These are phyloP conservation scores for Berkeleyomyces basicola DNA, from an alignment of 2,329 filamentous ascomycete species.

Conservation along the genomic window DNA sequence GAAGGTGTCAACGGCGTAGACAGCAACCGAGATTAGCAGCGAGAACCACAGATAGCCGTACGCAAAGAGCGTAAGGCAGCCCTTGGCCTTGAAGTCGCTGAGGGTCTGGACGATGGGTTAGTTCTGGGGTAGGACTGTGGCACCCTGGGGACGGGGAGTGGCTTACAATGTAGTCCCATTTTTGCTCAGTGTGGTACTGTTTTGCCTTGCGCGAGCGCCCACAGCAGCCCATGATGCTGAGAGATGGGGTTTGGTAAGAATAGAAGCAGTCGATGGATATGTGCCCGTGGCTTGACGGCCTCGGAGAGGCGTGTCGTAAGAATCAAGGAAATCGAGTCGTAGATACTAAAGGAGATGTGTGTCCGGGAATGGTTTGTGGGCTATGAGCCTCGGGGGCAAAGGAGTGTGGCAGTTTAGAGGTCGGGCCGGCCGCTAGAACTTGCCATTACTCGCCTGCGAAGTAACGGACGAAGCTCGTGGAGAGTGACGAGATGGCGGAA, in stretches of 20 bases:
- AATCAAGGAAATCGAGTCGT: background rate
- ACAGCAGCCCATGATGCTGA: conserved; percentile 42
- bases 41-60: conserved; percentile 77
- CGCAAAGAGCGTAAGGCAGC: conserved; percentile 59
- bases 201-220: conserved; percentile 43
- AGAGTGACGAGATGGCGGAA: background rate
- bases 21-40: conserved; percentile 59
- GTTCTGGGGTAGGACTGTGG: conserved; percentile 15
- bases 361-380: background rate
- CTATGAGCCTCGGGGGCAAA: background rate
- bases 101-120: conserved; percentile 23
- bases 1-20: conserved; percentile 83
- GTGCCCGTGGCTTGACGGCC: background rate
- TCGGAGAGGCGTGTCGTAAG: background rate
- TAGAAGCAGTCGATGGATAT: background rate
- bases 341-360: background rate
- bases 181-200: conserved; percentile 63
- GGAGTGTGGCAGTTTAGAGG: background rate
- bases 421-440: conserved; percentile 13
- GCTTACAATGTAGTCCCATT: conserved; percentile 84
- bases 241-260: background rate
- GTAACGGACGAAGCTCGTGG: conserved; percentile 2
- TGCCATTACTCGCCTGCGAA: conserved; percentile 14
- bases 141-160: background rate
- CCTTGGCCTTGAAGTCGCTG: conserved; percentile 68